Conservation (phyloP, 306 rosid genomes). For the Cajanus cajan region DNA sequence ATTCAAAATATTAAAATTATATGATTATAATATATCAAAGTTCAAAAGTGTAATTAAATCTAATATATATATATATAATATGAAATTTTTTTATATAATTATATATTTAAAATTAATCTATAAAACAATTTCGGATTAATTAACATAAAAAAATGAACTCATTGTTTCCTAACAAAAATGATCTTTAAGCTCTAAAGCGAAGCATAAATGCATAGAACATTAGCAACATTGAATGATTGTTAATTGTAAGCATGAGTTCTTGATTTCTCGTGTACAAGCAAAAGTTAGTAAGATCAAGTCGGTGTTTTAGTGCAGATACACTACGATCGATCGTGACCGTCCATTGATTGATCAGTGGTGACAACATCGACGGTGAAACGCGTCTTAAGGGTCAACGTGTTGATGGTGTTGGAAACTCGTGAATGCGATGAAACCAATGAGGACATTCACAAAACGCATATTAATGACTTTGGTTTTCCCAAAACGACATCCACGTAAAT, state of each 20-base stretch:
- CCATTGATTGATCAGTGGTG: no score
- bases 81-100: no score
- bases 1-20: no score
- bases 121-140: no score
- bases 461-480: not conserved
- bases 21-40: no score
- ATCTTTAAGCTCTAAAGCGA: not conserved
- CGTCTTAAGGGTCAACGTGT: constrained; percentile 35
- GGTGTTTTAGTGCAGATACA: not conserved
- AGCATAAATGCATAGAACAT: not conserved
- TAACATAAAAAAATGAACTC: not conserved
- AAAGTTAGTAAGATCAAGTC: not conserved
- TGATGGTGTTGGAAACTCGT: constrained; percentile 39
- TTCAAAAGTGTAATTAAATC: no score
- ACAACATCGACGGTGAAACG: constrained; percentile 21
- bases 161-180: no score
- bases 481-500: constrained; percentile 41
- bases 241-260: not conserved
- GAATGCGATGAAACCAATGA: constrained; percentile 29
- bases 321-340: not conserved
- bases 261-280: not conserved
- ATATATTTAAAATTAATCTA: no score
- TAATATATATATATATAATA: no score
- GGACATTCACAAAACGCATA: constrained; percentile 28
- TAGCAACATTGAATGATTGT: no score